Evolutionary conservation across 225 moss, liverwort and hornwort species (phyloP).

Genomic region (Rhytidiadelphus loreus): DNA sequence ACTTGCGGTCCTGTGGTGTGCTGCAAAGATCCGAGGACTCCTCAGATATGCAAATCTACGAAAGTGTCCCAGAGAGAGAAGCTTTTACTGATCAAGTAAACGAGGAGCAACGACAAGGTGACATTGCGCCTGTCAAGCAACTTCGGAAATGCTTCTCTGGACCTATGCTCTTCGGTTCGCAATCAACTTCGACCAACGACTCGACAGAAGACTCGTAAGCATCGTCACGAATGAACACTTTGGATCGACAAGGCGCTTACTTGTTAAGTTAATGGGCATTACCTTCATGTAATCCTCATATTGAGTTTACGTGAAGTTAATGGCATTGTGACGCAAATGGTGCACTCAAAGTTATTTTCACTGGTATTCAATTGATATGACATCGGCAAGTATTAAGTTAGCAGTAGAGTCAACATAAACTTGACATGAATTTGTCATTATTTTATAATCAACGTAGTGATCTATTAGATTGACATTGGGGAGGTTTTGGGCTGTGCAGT

Average conservation of each 20-base stretch:
- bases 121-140: conserved; percentile 21
- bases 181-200: background rate
- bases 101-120: background rate
- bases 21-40: conserved; percentile 31
- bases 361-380: background rate
- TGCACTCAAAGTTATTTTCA: background rate
- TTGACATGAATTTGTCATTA: background rate
- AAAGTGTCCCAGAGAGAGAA: background rate
- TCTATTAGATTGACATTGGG: background rate
- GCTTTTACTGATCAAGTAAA: background rate
- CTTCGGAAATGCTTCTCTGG: conserved; percentile 56
- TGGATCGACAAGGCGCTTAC: background rate
- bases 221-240: background rate
- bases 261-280: background rate
- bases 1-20: conserved; percentile 46
- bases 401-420: background rate
- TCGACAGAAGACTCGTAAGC: conserved; percentile 14
- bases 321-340: background rate
- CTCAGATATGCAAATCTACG: background rate
- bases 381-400: no score
- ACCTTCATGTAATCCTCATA: background rate
- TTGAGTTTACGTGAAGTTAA: background rate
- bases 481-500: conserved; percentile 8
- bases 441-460: background rate
- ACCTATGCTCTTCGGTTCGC: conserved; percentile 18